These are phyloP conservation scores for Cyclotella distinguenda DNA, from an alignment of 108 stramenopile species.

Conservation along the genomic window DNA sequence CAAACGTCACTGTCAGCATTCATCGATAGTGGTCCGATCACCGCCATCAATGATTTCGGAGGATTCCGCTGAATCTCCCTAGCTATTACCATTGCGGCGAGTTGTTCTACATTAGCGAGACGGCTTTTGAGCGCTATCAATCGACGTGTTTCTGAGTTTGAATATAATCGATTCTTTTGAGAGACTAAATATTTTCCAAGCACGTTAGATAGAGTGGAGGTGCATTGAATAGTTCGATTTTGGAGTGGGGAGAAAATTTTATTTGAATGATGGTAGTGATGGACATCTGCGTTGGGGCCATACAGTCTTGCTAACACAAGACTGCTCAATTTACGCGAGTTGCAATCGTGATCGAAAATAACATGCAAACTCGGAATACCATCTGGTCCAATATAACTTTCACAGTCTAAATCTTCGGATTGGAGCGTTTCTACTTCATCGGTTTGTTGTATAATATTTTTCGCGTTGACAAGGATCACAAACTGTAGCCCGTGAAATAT, in stretches of 20 bases:
- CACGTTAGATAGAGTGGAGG: constrained; percentile 35
- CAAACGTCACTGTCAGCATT: background rate
- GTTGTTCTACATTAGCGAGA: constrained; percentile 57
- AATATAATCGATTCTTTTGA: constrained; percentile 36
- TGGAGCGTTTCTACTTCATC: background rate
- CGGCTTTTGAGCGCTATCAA: constrained; percentile 48
- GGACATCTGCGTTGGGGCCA: constrained; percentile 42
- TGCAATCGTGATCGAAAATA: constrained; percentile 17
- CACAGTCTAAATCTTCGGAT: background rate
- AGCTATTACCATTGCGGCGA: constrained; percentile 62
- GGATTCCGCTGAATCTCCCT: constrained; percentile 70
- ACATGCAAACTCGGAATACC: constrained; percentile 44
- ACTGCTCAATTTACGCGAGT: constrained; percentile 4
- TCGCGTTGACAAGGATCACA: constrained; percentile 42
- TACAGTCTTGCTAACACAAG: constrained; percentile 32
- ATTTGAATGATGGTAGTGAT: constrained; percentile 9
- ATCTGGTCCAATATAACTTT: constrained; percentile 34
- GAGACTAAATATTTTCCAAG: constrained; percentile 41
- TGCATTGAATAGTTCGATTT: background rate
- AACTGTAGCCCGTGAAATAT: constrained; percentile 50
- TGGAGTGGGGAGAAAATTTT: background rate
- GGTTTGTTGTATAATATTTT: constrained; percentile 24
- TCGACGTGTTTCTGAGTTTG: constrained; percentile 14
- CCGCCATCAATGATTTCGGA: constrained; percentile 84
- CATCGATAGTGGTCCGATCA: constrained; percentile 54